Base-by-base conservation (phyloP, 2,329 filamentous ascomycete species). In the Colletotrichum higginsianum region DNA sequence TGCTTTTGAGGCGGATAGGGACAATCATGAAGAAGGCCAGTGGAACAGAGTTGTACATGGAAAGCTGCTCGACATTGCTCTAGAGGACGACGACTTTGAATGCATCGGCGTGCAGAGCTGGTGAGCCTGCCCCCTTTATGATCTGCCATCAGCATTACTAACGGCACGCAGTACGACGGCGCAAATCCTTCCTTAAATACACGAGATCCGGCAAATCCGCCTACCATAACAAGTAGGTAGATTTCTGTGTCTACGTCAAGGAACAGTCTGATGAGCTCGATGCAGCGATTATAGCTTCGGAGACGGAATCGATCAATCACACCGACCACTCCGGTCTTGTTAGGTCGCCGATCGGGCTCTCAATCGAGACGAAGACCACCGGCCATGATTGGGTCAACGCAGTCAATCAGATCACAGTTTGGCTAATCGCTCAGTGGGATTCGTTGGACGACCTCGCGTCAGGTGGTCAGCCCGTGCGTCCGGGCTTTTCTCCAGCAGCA, bases 361-460 rank as follows among this genome's bases (percentile, higher is more conserved):
- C 47, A 13, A 52, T 62, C 13, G 35, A 62, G 47, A 62, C 47
- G 16, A 62, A 62, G 35, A 62, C 53, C 18, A 52, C 47, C 12
- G 30, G 60, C 60, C 47, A 62, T 23, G 35, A 44, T 15, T 62
- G n/a, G 47, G 60, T 15, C n/a, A 62, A 53, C 9, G 60, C 47
- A 3, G 47, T 62, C 13, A 53, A 62, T 38, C 35, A 52, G 47
- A 53, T 62, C 44, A 23, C 60, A 18, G 60, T 62, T 23, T 62
- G 35, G 47, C 35, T 62, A 4, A 53, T 53, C 7, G 47, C 47
- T 7, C 35, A 62, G 60, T 62, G 47, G 47, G 60, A 53, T 62
- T 40, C 47, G 30, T 52, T 62, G 8, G 46, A 53, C 47, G 35
- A 62, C 47, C 9, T 62, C 6, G 47, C 35, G 2, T 62, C 47